Conservation (phyloP, 179 eudicot genomes). For the Beta lomatogona region DNA sequence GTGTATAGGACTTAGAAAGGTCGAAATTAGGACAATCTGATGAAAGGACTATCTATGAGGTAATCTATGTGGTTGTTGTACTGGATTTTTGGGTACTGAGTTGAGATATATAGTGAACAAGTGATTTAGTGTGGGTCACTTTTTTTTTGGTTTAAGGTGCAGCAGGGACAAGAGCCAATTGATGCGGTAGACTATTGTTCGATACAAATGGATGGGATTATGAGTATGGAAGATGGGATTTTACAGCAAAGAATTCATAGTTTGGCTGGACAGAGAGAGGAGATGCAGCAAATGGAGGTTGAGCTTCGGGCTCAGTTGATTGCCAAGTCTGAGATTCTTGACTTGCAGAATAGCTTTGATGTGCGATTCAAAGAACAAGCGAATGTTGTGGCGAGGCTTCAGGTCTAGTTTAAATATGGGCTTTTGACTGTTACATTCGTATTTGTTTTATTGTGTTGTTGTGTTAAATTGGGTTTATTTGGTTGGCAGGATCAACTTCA, state of each 20-base stretch:
- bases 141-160: conserved; percentile 61
- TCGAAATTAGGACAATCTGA: conserved; percentile 73
- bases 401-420: conserved; percentile 46
- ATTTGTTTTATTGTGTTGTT: not conserved
- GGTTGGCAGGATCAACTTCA: conserved; percentile 75
- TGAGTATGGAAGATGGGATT: conserved; percentile 46
- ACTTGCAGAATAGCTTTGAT: conserved; percentile 64
- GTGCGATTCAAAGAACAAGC: conserved; percentile 69
- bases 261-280: conserved; percentile 69
- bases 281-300: conserved; percentile 76
- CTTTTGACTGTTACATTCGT: not conserved
- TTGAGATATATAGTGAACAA: not conserved
- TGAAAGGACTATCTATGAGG: conserved; percentile 88
- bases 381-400: conserved; percentile 54
- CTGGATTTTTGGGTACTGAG: not conserved
- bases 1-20: conserved; percentile 66
- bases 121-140: conserved; percentile 30
- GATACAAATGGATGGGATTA: conserved; percentile 55
- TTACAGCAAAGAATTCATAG: conserved; percentile 72
- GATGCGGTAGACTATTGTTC: conserved; percentile 72
- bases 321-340: conserved; percentile 63
- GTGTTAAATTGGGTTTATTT: conserved; percentile 14
- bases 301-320: conserved; percentile 79
- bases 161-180: conserved; percentile 65
- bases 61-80: conserved; percentile 37